A percentile compares a stretch with the other conserved stretches of the same genome.
These are phyloP conservation scores for Gynostemma pentaphyllum DNA, from an alignment of 306 rosid species.

Conservation along the genomic window DNA sequence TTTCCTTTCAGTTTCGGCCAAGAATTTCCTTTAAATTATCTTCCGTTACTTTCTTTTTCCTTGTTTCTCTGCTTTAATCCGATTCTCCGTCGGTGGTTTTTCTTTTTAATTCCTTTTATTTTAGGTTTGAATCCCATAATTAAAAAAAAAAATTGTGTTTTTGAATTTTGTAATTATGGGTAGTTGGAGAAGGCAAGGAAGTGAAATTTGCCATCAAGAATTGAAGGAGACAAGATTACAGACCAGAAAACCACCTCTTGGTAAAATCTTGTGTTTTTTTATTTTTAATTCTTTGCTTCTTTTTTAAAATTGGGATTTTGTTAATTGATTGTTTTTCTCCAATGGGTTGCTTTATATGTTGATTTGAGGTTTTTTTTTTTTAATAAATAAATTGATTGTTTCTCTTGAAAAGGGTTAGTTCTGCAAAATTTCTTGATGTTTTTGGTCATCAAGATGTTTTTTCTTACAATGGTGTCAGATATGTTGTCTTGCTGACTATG, in stretches of 20 bases:
- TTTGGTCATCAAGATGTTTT: not conserved
- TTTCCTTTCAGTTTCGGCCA: not conserved
- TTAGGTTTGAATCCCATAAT: not conserved
- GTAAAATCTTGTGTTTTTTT: conserved; percentile 31
- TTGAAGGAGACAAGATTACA: conserved; percentile 25
- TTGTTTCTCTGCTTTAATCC: not conserved
- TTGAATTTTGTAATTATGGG: conserved; percentile 31
- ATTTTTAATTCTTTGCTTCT: not conserved
- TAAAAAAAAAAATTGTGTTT: conserved; percentile 12
- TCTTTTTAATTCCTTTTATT: not conserved
- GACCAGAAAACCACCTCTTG: conserved; percentile 41
- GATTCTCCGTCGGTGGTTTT: not conserved
- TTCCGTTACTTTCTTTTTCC: not conserved
- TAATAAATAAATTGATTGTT: not conserved
- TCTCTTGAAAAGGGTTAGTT: not conserved
- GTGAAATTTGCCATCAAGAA: conserved; percentile 26
- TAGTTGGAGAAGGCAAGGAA: conserved; percentile 45
- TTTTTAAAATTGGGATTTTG: not conserved
- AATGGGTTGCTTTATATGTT: not conserved
- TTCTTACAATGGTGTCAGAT: not conserved
- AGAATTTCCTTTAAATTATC: not conserved
- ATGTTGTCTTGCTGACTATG: not conserved
- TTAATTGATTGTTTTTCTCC: not conserved
- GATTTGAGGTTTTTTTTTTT: not conserved
- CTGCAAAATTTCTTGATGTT: not conserved